Evolutionary conservation across 2,329 filamentous ascomycete genomes (phyloP).

Genomic region (Fusarium multiceps): DNA sequence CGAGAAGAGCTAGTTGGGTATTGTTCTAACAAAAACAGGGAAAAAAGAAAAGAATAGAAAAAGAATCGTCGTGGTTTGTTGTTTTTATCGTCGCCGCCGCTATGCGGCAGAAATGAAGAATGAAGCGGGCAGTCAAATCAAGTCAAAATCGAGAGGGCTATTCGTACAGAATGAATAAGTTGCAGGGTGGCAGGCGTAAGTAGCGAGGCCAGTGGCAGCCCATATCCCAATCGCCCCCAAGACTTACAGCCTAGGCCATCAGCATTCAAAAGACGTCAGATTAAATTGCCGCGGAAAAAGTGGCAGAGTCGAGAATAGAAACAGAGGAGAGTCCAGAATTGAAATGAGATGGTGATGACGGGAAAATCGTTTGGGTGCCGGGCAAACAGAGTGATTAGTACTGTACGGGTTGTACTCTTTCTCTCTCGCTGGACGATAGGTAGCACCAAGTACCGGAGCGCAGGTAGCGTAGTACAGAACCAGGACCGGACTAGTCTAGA

Average conservation of each 20-base stretch:
- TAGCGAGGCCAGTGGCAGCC: constrained; percentile 51
- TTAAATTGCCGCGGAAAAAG: constrained; percentile 17
- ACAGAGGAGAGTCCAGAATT: constrained; percentile 29
- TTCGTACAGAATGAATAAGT: constrained; percentile 37
- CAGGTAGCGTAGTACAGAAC: constrained; percentile 4
- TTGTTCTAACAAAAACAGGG: constrained; percentile 2
- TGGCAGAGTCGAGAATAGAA: constrained; percentile 33
- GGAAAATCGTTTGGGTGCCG: constrained; percentile 22
- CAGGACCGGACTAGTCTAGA: neutral
- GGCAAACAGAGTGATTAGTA: constrained; percentile 7
- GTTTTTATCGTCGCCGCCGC: constrained; percentile 15
- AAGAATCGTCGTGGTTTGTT: neutral
- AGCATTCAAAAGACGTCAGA: constrained; percentile 35
- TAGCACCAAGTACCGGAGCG: constrained; percentile 30
- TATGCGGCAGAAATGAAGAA: constrained; percentile 33
- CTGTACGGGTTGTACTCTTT: constrained; percentile 3
- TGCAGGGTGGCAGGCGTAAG: constrained; percentile 48
- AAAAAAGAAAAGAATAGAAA: neutral
- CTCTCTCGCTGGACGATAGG: neutral
- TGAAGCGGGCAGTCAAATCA: constrained; percentile 36
- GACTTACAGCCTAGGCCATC: constrained; percentile 52
- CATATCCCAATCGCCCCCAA: constrained; percentile 55
- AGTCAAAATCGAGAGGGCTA: constrained; percentile 39
- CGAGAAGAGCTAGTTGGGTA: constrained; percentile 16
- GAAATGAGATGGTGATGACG: constrained; percentile 40